These are phyloP conservation scores for bread wheat (Triticum aestivum) DNA, from an alignment of 176 grass and related monocot genomes.

Conservation along the genomic window IWGSC_CS_RefSeq_v2.1 NC_057804.1:344631755-344632254, in stretches of 20 bases:
- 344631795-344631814: slow-evolving; percentile 61
- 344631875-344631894: slow-evolving; percentile 87
- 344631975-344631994: slow-evolving; percentile 81
- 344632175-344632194: slow-evolving; percentile 72
- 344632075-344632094: slow-evolving; percentile 75
- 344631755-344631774: slow-evolving; percentile 72
- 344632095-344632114: slow-evolving; percentile 98
- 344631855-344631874: slow-evolving; percentile 86
- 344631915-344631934: slow-evolving; percentile 98
- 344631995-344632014: slow-evolving; percentile 39
- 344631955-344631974: slow-evolving; percentile 75
- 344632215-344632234: slow-evolving; percentile 45
- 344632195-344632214: slow-evolving; percentile 39
- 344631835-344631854: slow-evolving; percentile 69
- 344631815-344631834: slow-evolving; percentile 65
- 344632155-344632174: slow-evolving; percentile 58
- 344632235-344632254: slow-evolving; percentile 40
- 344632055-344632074: slow-evolving; percentile 65
- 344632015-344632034: slow-evolving; percentile 50
- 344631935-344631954: slow-evolving; percentile 70
- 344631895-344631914: slow-evolving; percentile 92
- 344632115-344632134: slow-evolving; percentile 97
- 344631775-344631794: slow-evolving; percentile 87
- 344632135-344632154: slow-evolving; percentile 74
- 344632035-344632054: slow-evolving; percentile 68